Base-by-base conservation (phyloP, 2,329 filamentous ascomycete genomes). In the Fusarium nanum region DNA sequence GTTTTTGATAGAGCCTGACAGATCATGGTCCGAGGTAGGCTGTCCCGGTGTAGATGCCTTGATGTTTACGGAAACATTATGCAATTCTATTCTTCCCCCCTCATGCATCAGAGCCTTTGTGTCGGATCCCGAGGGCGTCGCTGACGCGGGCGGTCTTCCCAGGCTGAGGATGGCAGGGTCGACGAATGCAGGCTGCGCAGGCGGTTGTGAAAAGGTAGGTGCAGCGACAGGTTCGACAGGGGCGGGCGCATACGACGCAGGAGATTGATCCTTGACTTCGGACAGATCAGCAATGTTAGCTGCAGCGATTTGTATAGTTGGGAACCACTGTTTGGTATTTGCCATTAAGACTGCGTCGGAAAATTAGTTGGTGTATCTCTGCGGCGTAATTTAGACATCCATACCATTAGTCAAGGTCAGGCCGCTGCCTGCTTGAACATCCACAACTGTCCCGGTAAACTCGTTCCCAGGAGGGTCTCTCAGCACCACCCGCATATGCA, bases 141-240 rank as follows among this genome's bases (percentile, higher is more conserved):
- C 75, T 0, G 76, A 74, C 27, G 71, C 76, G 3, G 84, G 81
- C 6, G 79, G 81, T 48, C 82, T 82, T 23, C 83, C 83, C 52
- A 93, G 87, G 76, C 92, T 94, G 47, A 97, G 78, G 58, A 97
- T 97, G 6, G 93, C 93, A 13, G 93, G 93, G 74, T 97, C 93
- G n/a, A 91, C 86, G 75, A 96, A 93, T 1, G 83, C 74, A 30
- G 81, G 72, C 68, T 81, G 78, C 55, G 73, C 63, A 46, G 75
- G 71, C 40, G 75, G 78, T 54, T 75, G 67, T n/a, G 75, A 60
- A 23, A 77, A 60, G 7, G 70, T 56, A 18, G 78, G 70, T 16
- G 76, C 73, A 23, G 76, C 60, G 44, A 72, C 56, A 60, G 74
- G 57, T 68, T 72, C 73, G 58, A 68, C 59, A 28, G 71, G 55